Evolutionary conservation across 106 monocot genomes (phyloP), one percentile per base, ranked within the genome.

Genomic region (Platanthera guangdongensis): DNA sequence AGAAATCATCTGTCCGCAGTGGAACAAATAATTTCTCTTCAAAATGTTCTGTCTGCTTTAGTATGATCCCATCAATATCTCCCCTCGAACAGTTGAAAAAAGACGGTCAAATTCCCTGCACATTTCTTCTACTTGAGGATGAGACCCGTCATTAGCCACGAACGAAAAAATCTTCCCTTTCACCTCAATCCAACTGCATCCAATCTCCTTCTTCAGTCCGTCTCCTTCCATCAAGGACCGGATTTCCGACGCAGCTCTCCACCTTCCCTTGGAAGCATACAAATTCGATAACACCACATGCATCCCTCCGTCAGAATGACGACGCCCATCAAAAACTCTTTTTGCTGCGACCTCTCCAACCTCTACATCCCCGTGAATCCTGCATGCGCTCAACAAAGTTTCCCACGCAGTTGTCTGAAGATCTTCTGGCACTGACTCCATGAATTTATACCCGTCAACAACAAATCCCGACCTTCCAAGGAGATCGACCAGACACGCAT

Each of bases 361-460:
- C 50, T 88, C 80, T 70, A 86, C 39, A 47, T 84, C 79, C 0
- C 77, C 86, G 52, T 86, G 82, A 80, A 73, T 70, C 71, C 76
- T 80, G 71, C 91, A 88, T 15, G 91, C 82, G 83, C 88, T 86
- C 14, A 92, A 25, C 28, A 88, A 75, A 11, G 91, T 92, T 74
- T 88, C 88, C 91, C 91, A 92, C 51, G 91, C 81, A 82, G 86
- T 92, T 47, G 79, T 46, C 50, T 80, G 86, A 28, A 80, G 72
- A 2, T 76, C 78, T 28, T 46, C 63, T 0, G 84, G 88, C 46
- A 88, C 72, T 50, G 62, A 76, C 45, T 84, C 30, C 15, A 74
- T 82, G 18, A 92, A 82, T 28, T 77, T 77, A 70, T 82, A 80
- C 13, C 88, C 91, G 51, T 82, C 77, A 6, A 1, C 32, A 3